Evolutionary conservation across 2,329 filamentous ascomycete species (phyloP).

Genomic region (Beauveria caledonica): DNA sequence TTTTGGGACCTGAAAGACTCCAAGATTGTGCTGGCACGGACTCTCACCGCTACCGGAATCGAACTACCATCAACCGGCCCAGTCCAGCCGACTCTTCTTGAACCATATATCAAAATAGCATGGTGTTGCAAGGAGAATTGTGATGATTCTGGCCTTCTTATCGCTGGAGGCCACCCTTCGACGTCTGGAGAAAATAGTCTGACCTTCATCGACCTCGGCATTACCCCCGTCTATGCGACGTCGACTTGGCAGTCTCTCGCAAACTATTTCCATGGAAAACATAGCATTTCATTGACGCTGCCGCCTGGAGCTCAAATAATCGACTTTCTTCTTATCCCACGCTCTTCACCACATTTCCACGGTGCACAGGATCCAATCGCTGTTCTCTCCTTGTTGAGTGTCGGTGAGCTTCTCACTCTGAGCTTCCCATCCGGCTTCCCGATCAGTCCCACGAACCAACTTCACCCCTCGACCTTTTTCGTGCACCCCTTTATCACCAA

Average conservation of each 20-base stretch:
- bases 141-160: slow-evolving; percentile 81
- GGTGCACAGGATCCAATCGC: slow-evolving; percentile 89
- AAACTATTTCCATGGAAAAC: slow-evolving; percentile 72
- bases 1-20: slow-evolving; percentile 94
- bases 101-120: slow-evolving; percentile 68
- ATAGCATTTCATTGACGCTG: slow-evolving; percentile 61
- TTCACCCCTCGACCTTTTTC: slow-evolving; percentile 79
- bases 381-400: slow-evolving; percentile 68
- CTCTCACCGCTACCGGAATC: slow-evolving; percentile 64
- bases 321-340: slow-evolving; percentile 77
- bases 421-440: slow-evolving; percentile 89
- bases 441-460: slow-evolving; percentile 85
- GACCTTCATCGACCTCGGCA: slow-evolving; percentile 82
- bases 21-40: slow-evolving; percentile 73
- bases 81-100: slow-evolving; percentile 51
- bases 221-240: slow-evolving; percentile 84
- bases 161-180: slow-evolving; percentile 70
- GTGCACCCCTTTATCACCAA: slow-evolving; percentile 83
- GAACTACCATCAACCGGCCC: slow-evolving; percentile 53
- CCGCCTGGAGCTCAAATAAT: slow-evolving; percentile 70
- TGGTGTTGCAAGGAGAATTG: slow-evolving; percentile 95
- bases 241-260: slow-evolving; percentile 79
- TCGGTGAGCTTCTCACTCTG: slow-evolving; percentile 81
- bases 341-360: slow-evolving; percentile 73
- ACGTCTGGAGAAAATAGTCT: slow-evolving; percentile 65